Base-by-base conservation (phyloP, 2,329 filamentous ascomycete species). In the Penicillium concentricum region DNA sequence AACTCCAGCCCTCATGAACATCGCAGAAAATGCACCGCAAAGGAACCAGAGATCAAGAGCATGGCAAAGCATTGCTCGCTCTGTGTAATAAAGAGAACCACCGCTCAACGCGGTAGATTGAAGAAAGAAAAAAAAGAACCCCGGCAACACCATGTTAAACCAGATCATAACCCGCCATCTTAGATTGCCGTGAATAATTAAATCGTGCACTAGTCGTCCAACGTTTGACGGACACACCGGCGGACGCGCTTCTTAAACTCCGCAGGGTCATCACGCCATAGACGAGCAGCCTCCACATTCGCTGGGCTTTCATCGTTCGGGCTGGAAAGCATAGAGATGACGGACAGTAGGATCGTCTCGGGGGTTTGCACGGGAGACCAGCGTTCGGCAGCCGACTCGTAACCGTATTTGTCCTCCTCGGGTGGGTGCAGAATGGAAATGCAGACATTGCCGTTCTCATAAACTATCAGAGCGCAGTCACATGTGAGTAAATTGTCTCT, bases 401-500 rank as follows among this genome's bases (percentile, higher is more conserved):
- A 99, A 51, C 93, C 93, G 76, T 90, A 94, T 71, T 90, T 87
- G 72, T 99, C 94, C 70, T 97, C 92, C 77, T 91, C 92, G 5
- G 94, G 93, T 13, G 93, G 90, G 75, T 99, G 94, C 41, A 99
- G 83, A 77, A 99, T 99, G 42, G 90, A 95, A 74, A 99, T 97
- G 82, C 94, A 99, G 56, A 99, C 90, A 63, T 88, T 86, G 68
- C 94, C 94, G 70, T 85, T 86, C 8, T 85, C 79, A 78, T 97
- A 97, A 72, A 99, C 85, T 85, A 43, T 24, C 8, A 30, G 26
- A 24, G 8, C 1, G 44, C 4, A 37, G n/a, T 7, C 38, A 24
- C 5, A 28, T 35, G 16, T 56, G 16, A 47, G 41, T n/a, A 32
- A 43, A 18, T 44, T n/a, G 9, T 44, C 8, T 24, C 2, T 24